Percentiles rank a stretch among this genome's conserved stretches.
These are phyloP conservation scores for Hibiscus syriacus DNA, from an alignment of 345 rosid genomes.

Conservation along the genomic window DNA sequence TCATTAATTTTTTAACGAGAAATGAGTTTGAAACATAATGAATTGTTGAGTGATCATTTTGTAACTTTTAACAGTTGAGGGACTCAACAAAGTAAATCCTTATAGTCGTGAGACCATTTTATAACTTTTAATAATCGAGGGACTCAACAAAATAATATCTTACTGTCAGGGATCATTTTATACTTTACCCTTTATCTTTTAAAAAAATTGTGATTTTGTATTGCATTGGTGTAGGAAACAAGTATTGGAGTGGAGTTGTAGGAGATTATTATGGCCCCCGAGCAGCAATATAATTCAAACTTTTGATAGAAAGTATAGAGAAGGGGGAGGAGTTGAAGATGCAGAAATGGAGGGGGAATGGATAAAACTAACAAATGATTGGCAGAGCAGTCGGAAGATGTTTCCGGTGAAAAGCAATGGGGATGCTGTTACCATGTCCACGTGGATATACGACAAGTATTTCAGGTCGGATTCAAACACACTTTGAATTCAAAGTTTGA, in stretches of 20 bases:
- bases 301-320: slow-evolving; percentile 34
- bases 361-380: slow-evolving; percentile 57
- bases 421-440: slow-evolving; percentile 32
- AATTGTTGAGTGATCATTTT: too few species aligned
- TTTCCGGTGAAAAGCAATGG: slow-evolving; percentile 34
- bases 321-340: slow-evolving; percentile 33
- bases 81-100: too few species aligned
- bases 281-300: slow-evolving; percentile 56
- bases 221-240: slow-evolving; percentile 39
- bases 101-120: too few species aligned
- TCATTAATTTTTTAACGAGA: too few species aligned
- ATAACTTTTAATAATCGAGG: too few species aligned
- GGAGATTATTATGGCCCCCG: slow-evolving; percentile 59
- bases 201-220: not conserved
- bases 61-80: too few species aligned
- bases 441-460: slow-evolving; percentile 44
- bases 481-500: too few species aligned
- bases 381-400: slow-evolving; percentile 43
- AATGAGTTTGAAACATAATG: too few species aligned
- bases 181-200: too few species aligned
- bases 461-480: slow-evolving; percentile 13
- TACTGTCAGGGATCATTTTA: too few species aligned
- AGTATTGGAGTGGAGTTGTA: slow-evolving; percentile 67
- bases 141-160: too few species aligned
- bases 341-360: slow-evolving; percentile 58